Evolutionary conservation across 345 rosid genomes (phyloP).

Genomic region (Turritis glabra): DNA sequence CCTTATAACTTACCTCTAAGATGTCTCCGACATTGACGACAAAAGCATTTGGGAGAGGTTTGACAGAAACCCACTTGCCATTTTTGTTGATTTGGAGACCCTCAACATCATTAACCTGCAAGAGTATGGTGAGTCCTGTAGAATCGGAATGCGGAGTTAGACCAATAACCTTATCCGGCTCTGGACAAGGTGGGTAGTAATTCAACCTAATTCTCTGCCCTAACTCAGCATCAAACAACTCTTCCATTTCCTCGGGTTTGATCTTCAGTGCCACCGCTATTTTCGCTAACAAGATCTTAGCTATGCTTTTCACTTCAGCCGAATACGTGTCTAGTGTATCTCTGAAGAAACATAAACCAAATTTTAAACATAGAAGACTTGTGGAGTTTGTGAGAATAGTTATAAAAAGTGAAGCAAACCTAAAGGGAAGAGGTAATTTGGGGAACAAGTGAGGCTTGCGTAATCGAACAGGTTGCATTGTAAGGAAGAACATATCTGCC

Average conservation of each 20-base stretch:
- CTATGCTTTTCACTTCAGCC: slow-evolving; percentile 36
- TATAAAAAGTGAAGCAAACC: slow-evolving; percentile 19
- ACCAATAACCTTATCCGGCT: slow-evolving; percentile 40
- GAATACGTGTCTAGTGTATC: slow-evolving; percentile 50
- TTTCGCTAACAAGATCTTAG: slow-evolving; percentile 36
- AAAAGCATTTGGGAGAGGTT: slow-evolving; percentile 28
- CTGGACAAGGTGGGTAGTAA: slow-evolving; percentile 63
- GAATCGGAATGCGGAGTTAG: slow-evolving; percentile 50
- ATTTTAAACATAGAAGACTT: neutral
- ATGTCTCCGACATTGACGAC: slow-evolving; percentile 29
- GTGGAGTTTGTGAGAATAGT: neutral
- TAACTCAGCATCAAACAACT: slow-evolving; percentile 45
- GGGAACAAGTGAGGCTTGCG: slow-evolving; percentile 26
- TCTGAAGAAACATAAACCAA: slow-evolving; percentile 30
- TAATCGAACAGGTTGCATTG: slow-evolving; percentile 19
- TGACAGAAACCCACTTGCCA: slow-evolving; percentile 40
- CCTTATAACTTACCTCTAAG: slow-evolving; percentile 11
- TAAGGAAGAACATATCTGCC: slow-evolving; percentile 35
- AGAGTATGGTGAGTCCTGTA: slow-evolving; percentile 49
- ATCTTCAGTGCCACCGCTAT: slow-evolving; percentile 49
- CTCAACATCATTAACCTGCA: slow-evolving; percentile 44
- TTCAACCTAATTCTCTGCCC: slow-evolving; percentile 17
- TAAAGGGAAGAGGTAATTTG: slow-evolving; percentile 24
- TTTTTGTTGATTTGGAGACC: slow-evolving; percentile 60
- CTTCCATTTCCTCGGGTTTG: slow-evolving; percentile 46